A percentile compares a stretch with the other conserved stretches of the same genome.
Evolutionary conservation across 306 rosid species (phyloP).

Genomic region (Prunus mume): DNA sequence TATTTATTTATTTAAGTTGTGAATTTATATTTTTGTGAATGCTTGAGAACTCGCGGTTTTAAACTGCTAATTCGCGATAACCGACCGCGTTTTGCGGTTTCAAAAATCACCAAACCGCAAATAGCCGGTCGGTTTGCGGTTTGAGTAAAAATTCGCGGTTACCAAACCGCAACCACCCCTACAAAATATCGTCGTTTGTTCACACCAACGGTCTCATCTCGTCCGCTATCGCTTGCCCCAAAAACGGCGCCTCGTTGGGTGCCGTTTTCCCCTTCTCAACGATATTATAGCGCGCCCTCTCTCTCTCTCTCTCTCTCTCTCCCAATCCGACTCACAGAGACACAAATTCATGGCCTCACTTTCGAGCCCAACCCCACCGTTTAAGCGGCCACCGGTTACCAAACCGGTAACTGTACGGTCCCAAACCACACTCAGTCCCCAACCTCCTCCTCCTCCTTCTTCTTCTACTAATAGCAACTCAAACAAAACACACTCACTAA

Average conservation of each 20-base stretch:
- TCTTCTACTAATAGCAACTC: neutral
- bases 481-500: slow-evolving; percentile 12
- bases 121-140: too few relatives aligned
- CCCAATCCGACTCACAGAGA: neutral
- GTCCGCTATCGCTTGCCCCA: too few relatives aligned
- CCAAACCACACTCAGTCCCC: slow-evolving; percentile 4
- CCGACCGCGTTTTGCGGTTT: too few relatives aligned
- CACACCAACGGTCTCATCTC: too few relatives aligned
- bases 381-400: slow-evolving; percentile 15
- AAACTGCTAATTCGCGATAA: too few relatives aligned
- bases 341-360: slow-evolving; percentile 43
- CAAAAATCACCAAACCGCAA: too few relatives aligned
- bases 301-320: neutral
- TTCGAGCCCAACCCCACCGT: slow-evolving; percentile 24
- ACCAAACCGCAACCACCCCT: too few relatives aligned
- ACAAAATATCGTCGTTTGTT: too few relatives aligned
- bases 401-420: neutral
- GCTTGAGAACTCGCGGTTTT: too few relatives aligned
- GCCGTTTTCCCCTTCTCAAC: neutral
- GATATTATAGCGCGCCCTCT: neutral
- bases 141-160: too few relatives aligned
- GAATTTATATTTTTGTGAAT: too few relatives aligned
- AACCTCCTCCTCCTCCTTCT: slow-evolving; percentile 17
- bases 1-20: too few relatives aligned
- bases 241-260: neutral